Percentiles rank a stretch among this genome's conserved stretches.
phyloP scores from a whole-genome alignment of 2,329 filamentous ascomycete species.

The Xylariaceae sp. region DNA sequence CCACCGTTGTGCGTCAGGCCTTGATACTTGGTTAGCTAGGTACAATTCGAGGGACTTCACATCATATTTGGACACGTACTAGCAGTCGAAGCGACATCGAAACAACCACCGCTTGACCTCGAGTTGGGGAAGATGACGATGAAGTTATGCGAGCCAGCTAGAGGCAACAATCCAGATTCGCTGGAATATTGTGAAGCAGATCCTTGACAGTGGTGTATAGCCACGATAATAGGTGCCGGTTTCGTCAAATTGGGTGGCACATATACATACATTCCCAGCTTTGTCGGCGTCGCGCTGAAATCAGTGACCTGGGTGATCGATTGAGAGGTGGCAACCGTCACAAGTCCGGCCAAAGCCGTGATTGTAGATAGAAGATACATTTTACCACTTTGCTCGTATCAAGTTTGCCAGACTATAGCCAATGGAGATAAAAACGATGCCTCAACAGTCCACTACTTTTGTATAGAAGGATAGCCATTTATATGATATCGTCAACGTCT shows the following conservation, averaged over 20 bases:
- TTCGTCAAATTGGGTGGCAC: constrained; percentile 30
- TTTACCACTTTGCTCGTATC: constrained; percentile 6
- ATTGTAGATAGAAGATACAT: constrained; percentile 15
- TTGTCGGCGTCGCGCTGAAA: constrained; percentile 32
- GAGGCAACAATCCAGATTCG: constrained; percentile 47
- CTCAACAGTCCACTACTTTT: background rate
- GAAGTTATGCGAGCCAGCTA: constrained; percentile 53
- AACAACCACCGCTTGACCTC: constrained; percentile 45
- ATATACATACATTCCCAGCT: constrained; percentile 33
- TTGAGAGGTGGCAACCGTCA: constrained; percentile 25
- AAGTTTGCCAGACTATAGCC: background rate
- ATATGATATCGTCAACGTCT: constrained; percentile 1
- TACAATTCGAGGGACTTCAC: background rate
- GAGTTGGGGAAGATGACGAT: constrained; percentile 49
- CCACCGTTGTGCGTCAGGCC: constrained; percentile 34
- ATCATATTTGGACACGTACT: constrained; percentile 18
- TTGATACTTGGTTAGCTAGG: constrained; percentile 3
- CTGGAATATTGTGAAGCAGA: constrained; percentile 49
- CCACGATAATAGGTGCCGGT: constrained; percentile 45
- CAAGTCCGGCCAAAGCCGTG: constrained; percentile 24
- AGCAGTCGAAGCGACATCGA: constrained; percentile 54
- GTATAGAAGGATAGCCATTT: constrained; percentile 2
- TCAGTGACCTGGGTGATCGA: constrained; percentile 28
- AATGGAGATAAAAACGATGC: background rate
- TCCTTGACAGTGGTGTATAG: constrained; percentile 54